Percentiles rank a stretch among this genome's conserved stretches.
These are phyloP conservation scores for Dimocarpus longan DNA, from an alignment of 345 rosid genomes.

Conservation along the genomic window DNA sequence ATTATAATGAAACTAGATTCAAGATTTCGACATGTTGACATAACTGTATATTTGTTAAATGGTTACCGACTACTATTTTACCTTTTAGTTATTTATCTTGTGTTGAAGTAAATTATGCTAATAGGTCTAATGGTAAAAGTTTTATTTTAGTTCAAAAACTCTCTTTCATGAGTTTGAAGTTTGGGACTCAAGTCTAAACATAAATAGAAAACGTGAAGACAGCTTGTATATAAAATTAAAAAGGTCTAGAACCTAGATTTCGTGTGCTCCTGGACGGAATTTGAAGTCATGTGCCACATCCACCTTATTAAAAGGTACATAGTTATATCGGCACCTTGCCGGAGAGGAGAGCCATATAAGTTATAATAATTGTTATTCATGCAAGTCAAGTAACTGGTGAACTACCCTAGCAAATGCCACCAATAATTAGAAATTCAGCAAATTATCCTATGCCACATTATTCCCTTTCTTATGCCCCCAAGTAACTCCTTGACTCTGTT, in stretches of 20 bases:
- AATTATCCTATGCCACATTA: background rate
- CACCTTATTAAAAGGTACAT: background rate
- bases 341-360: background rate
- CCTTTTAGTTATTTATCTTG: background rate
- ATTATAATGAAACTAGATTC: no score
- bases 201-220: background rate
- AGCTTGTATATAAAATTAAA: no score
- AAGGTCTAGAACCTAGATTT: constrained; percentile 5
- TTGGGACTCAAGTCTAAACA: background rate
- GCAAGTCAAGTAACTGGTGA: constrained; percentile 36
- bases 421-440: constrained; percentile 11
- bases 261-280: background rate
- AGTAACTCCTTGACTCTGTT: background rate
- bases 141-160: no score
- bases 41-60: no score
- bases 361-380: no score
- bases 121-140: background rate
- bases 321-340: background rate
- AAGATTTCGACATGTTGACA: no score
- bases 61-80: no score
- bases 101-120: background rate
- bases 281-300: background rate
- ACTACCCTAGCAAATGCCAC: constrained; percentile 37
- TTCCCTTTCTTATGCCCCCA: background rate
- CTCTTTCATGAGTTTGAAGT: background rate